Percentiles rank a stretch among this genome's conserved stretches.
These are phyloP conservation scores for Chrysoporthe puriensis DNA, from an alignment of 2,329 filamentous ascomycete species.

Conservation along the genomic window DNA sequence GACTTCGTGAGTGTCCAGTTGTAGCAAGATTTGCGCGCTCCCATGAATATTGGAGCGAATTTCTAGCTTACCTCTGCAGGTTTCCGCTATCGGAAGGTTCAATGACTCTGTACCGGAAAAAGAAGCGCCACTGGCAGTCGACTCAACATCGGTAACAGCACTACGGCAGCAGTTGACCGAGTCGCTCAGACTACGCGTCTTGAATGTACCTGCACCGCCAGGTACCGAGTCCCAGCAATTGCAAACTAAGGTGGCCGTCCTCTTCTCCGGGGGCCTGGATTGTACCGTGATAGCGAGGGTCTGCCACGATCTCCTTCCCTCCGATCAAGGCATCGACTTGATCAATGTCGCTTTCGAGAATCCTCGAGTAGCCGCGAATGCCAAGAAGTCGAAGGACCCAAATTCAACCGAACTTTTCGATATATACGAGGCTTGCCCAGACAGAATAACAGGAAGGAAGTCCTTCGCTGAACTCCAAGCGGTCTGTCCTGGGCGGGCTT, in stretches of 20 bases:
- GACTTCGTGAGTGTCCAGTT: constrained; percentile 49
- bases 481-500: constrained; percentile 71
- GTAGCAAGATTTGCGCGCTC: constrained; percentile 9
- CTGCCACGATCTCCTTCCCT: constrained; percentile 74
- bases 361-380: constrained; percentile 68
- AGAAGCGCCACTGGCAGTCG: constrained; percentile 37
- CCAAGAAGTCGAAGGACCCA: constrained; percentile 43
- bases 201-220: constrained; percentile 61
- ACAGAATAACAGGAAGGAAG: constrained; percentile 82
- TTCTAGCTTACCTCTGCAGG: constrained; percentile 52
- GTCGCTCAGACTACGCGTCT: constrained; percentile 67
- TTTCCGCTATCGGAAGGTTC: constrained; percentile 58
- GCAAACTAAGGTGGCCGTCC: constrained; percentile 70
- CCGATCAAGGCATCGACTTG: constrained; percentile 74
- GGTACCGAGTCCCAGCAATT: constrained; percentile 36
- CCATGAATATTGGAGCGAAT: constrained; percentile 26
- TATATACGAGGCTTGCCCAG: constrained; percentile 83
- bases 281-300: constrained; percentile 86
- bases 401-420: constrained; percentile 34
- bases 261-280: constrained; percentile 95
- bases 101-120: constrained; percentile 48
- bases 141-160: constrained; percentile 55
- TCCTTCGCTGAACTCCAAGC: constrained; percentile 75
- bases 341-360: constrained; percentile 98
- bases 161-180: constrained; percentile 59